phyloP scores from a whole-genome alignment of 106 monocot genomes.

The Agapanthus africanus region DNA sequence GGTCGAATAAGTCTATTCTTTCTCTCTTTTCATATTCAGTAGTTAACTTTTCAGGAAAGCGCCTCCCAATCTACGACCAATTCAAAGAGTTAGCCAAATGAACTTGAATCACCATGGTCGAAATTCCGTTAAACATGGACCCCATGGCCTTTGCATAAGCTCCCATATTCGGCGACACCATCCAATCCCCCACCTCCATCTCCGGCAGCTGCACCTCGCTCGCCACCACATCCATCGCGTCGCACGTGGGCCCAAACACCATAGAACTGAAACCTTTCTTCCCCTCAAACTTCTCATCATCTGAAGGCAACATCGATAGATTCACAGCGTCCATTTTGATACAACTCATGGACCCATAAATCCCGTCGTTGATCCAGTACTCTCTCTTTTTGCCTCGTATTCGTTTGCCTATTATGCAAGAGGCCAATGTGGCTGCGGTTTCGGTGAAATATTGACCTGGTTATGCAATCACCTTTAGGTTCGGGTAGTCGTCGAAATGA shows the following conservation, averaged over 20 bases:
- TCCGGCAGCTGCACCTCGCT: conserved; percentile 18
- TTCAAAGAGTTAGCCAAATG: not conserved
- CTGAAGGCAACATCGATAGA: not conserved
- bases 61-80: too few species aligned
- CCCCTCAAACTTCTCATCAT: not conserved
- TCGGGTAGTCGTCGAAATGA: conserved; percentile 4
- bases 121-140: not conserved
- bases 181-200: conserved; percentile 14
- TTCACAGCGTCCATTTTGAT: conserved; percentile 4
- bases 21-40: too few species aligned
- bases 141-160: conserved; percentile 15
- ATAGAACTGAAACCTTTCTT: conserved; percentile 7
- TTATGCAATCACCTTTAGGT: conserved; percentile 14
- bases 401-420: conserved; percentile 22
- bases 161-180: conserved; percentile 23
- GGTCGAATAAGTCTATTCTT: too few species aligned
- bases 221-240: conserved; percentile 9
- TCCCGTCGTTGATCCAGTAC: conserved; percentile 29
- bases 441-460: conserved; percentile 22
- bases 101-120: not conserved
- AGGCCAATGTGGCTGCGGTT: conserved; percentile 17
- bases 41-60: too few species aligned
- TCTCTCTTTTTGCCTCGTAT: conserved; percentile 16
- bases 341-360: conserved; percentile 23
- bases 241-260: conserved; percentile 26